phyloP scores from a whole-genome alignment of 345 rosid species.

The Syzygium oleosum region DNA sequence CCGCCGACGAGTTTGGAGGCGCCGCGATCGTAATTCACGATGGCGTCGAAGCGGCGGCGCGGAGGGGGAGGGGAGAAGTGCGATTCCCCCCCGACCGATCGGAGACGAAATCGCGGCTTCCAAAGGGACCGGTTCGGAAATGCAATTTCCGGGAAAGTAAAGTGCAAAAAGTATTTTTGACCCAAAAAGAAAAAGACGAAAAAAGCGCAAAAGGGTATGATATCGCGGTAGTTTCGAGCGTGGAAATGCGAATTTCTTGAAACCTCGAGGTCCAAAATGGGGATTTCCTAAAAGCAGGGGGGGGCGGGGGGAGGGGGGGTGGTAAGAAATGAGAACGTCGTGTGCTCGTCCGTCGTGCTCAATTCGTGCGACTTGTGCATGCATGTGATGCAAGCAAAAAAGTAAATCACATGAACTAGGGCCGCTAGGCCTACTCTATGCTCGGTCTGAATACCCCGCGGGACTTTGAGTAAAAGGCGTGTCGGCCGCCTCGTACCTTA shows the following conservation, averaged over 20 bases:
- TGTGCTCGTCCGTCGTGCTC: no score
- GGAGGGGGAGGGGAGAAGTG: neutral
- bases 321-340: neutral
- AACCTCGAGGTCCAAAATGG: neutral
- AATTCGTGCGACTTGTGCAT: neutral
- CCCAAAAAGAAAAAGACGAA: neutral
- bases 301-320: no score
- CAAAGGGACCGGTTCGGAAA: neutral
- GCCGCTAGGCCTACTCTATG: neutral
- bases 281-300: neutral
- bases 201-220: accelerated
- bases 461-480: neutral
- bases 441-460: neutral
- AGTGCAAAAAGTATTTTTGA: no score
- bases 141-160: no score
- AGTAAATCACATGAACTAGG: neutral
- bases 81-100: neutral
- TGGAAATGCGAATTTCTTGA: neutral
- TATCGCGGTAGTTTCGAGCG: neutral
- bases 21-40: accelerated
- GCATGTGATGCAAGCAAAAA: neutral
- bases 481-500: neutral
- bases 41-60: accelerated
- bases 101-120: neutral
- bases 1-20: neutral